Evolutionary conservation across 495 filamentous ascomycete species (phyloP).

Genomic region (Chlorociboria aeruginascens): DNA sequence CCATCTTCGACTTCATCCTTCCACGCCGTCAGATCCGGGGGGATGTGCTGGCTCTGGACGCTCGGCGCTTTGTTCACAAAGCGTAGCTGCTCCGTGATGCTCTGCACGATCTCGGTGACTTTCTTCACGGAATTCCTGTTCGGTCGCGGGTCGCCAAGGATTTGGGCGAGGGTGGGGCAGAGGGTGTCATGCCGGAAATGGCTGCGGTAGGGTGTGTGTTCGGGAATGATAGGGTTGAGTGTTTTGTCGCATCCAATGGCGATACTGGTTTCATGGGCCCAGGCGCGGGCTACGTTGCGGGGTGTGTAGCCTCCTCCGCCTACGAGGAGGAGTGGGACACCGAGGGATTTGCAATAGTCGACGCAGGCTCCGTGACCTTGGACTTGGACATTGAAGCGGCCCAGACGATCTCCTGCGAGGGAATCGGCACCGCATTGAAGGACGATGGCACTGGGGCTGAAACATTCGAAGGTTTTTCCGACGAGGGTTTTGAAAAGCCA

Average conservation of each 20-base stretch:
- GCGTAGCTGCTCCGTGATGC: conserved; percentile 72
- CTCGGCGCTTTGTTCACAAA: conserved; percentile 79
- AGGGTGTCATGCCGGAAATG: conserved; percentile 79
- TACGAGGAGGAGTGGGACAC: conserved; percentile 73
- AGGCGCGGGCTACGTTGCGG: conserved; percentile 87
- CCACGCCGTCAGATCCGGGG: conserved; percentile 60
- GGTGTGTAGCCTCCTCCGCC: conserved; percentile 97
- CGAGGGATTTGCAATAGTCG: conserved; percentile 66
- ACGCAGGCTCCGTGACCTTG: conserved; percentile 87
- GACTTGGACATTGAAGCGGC: conserved; percentile 94
- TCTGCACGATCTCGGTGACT: conserved; percentile 57
- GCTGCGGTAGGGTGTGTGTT: conserved; percentile 61
- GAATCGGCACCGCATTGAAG: conserved; percentile 96
- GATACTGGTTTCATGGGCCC: conserved; percentile 92
- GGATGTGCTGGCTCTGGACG: conserved; percentile 73
- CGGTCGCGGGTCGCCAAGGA: conserved; percentile 41
- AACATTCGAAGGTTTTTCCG: conserved; percentile 58
- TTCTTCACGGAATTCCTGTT: conserved; percentile 74
- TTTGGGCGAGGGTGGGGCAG: conserved; percentile 63
- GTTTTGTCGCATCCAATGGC: conserved; percentile 61
- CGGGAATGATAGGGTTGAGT: conserved; percentile 62
- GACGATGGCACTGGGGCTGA: conserved; percentile 77
- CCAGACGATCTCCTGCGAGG: conserved; percentile 82
- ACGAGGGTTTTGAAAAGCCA: conserved; percentile 75
- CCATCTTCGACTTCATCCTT: conserved; percentile 71